Evolutionary conservation across 2,329 filamentous ascomycete species (phyloP).

Genomic region (Thielaviopsis musarum): DNA sequence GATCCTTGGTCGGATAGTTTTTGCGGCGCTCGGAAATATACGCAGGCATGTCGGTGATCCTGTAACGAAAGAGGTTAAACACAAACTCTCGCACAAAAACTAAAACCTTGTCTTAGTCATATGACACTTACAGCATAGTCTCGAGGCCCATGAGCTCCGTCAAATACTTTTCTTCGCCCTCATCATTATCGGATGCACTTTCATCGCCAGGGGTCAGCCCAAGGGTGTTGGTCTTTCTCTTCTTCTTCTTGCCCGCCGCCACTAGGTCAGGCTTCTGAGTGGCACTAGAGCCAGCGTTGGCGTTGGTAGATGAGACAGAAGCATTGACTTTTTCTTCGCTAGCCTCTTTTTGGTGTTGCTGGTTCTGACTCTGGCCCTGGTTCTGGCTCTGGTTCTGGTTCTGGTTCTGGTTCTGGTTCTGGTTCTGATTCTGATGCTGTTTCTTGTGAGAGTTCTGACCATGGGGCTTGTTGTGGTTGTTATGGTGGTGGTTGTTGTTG

Average conservation of each 20-base stretch:
- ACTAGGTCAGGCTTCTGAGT: constrained; percentile 23
- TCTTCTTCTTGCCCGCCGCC: constrained; percentile 47
- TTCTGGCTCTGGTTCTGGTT: constrained; percentile 14
- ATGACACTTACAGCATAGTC: constrained; percentile 33
- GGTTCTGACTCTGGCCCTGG: constrained; percentile 12
- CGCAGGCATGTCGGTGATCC: constrained; percentile 51
- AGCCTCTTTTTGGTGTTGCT: constrained; percentile 3
- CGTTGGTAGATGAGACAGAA: constrained; percentile 18
- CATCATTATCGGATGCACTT: constrained; percentile 47
- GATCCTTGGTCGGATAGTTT: constrained; percentile 63
- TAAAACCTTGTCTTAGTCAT: constrained; percentile 12
- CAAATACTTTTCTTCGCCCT: constrained; percentile 53
- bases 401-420: constrained; percentile 9
- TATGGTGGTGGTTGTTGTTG: constrained; percentile 16
- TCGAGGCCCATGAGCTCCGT: constrained; percentile 38
- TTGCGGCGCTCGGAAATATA: constrained; percentile 71
- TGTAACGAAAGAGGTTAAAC: constrained; percentile 15
- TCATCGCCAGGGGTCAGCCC: constrained; percentile 52
- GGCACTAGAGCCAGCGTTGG: constrained; percentile 16
- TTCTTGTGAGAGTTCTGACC: constrained; percentile 11
- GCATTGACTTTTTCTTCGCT: constrained; percentile 1
- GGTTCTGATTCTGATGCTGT: neutral
- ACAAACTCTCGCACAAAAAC: neutral
- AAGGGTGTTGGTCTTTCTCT: constrained; percentile 53
- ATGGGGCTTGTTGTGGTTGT: neutral